Base-by-base conservation (phyloP, 129 eudicot species). In the Glebionis coronaria region DNA sequence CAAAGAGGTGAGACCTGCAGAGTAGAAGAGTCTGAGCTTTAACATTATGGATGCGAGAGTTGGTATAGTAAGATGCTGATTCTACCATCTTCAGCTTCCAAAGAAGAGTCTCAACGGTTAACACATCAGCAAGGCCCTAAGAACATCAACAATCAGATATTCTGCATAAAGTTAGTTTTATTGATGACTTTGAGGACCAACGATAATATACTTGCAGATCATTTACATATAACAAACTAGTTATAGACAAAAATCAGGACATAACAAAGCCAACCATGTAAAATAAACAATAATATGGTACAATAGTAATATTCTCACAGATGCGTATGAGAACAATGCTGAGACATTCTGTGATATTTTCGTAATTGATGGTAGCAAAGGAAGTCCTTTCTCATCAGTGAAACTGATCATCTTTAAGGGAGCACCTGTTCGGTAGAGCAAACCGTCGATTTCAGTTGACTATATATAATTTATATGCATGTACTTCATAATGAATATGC, bases 11-110 rank as follows among this genome's bases (percentile, higher is more conserved):
- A 9, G 56, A 84, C 89, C 89, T 84, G 42, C 79, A 61, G 20
- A 84, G 82, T 42, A 84, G 13, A 20, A 84, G 65, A 19, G 84
- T 80, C 57, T 77, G 76, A 76, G 85, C 85, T 84, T 61, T 70
- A 64, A 80, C 81, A 61, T 72, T 80, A 57, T 72, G 83, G 29
- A 84, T 46, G 27, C 80, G 81, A 42, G 85, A 84, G 69, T 80
- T 84, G 53, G 76, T 80, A 66, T 25, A 80, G 51, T 54, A 60
- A 21, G 68, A 67, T 29, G 81, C 83, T 38, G 89, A 73, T 65
- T 70, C 73, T 47, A 80, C 68, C 66, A 84, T 56, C 64, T 77
- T 68, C 59, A 84, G 73, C 76, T 70, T 84, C 89, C 83, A 84
- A 13, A 56, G 65, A 52, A 80, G 75, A 2, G 85, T 70, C 63